A percentile compares a stretch with the other conserved stretches of the same genome.
Conservation (phyloP, 768 basidiomycete genomes). For the Atractiella rhizophila region DNA sequence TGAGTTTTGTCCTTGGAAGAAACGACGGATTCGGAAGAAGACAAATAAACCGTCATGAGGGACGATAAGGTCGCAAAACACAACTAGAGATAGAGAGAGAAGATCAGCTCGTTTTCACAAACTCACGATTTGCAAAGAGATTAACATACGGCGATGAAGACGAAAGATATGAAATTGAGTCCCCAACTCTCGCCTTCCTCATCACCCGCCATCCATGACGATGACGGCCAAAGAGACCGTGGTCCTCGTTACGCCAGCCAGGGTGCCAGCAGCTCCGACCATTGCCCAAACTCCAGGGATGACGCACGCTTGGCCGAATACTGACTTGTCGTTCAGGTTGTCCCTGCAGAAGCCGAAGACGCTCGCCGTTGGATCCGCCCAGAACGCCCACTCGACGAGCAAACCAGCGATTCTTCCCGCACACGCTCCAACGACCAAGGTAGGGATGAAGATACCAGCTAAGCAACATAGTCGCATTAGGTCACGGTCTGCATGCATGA, state of each 20-base stretch:
- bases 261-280: slow-evolving; percentile 62
- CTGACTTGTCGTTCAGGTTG: slow-evolving; percentile 25
- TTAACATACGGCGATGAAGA: slow-evolving; percentile 44
- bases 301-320: slow-evolving; percentile 31
- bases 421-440: slow-evolving; percentile 74
- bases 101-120: background rate
- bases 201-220: slow-evolving; percentile 35
- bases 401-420: slow-evolving; percentile 71
- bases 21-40: slow-evolving; percentile 62
- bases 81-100: slow-evolving; percentile 28
- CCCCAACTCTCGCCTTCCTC: slow-evolving; percentile 24
- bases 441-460: slow-evolving; percentile 91
- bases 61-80: slow-evolving; percentile 46
- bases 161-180: slow-evolving; percentile 43
- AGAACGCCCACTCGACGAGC: slow-evolving; percentile 47
- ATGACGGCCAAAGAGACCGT: slow-evolving; percentile 89
- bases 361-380: slow-evolving; percentile 31
- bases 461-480: slow-evolving; percentile 27
- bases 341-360: slow-evolving; percentile 44
- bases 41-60: slow-evolving; percentile 59
- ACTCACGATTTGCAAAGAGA: background rate
- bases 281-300: slow-evolving; percentile 38
- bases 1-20: slow-evolving; percentile 65
- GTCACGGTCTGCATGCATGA: background rate
- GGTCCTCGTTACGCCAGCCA: slow-evolving; percentile 86